Conservation (phyloP, 345 rosid species). For the Turritis glabra region DNA sequence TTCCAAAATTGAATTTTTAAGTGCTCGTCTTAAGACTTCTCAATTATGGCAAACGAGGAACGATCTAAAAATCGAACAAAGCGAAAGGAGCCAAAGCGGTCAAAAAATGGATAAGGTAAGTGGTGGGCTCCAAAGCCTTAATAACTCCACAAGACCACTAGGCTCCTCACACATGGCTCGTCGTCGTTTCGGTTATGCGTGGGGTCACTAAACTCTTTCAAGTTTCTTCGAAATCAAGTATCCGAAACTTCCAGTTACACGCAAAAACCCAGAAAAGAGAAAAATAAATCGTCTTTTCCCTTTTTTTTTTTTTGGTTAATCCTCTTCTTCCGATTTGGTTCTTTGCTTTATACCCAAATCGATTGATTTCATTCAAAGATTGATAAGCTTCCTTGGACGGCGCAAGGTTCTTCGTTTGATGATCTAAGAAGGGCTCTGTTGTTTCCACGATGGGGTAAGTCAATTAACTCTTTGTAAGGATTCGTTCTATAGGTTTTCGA, state of each 20-base stretch:
- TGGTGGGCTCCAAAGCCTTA: slow-evolving; percentile 1
- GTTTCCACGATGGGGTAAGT: slow-evolving; percentile 30
- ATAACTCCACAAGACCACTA: slow-evolving; percentile 9
- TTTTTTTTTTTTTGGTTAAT: neutral
- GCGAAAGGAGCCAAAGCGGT: neutral
- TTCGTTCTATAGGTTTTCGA: neutral
- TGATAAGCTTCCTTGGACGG: neutral
- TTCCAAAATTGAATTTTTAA: neutral
- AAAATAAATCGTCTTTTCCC: neutral
- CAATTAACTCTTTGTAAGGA: neutral
- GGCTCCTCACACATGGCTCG: slow-evolving; percentile 3
- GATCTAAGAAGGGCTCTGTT: slow-evolving; percentile 5
- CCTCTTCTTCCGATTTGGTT: neutral
- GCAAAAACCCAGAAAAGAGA: neutral
- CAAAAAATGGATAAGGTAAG: neutral
- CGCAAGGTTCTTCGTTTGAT: neutral
- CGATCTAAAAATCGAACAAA: neutral
- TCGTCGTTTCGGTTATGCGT: neutral
- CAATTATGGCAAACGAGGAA: neutral
- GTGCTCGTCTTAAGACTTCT: too few relatives aligned
- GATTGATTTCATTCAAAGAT: neutral
- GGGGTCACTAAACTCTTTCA: slow-evolving; percentile 18
- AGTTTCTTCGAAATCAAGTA: slow-evolving; percentile 5
- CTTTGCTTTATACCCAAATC: neutral
- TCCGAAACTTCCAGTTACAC: slow-evolving; percentile 4